These are phyloP conservation scores for Eimeria maxima DNA, from an alignment of 169 alveolate species.

Conservation along the genomic window DNA sequence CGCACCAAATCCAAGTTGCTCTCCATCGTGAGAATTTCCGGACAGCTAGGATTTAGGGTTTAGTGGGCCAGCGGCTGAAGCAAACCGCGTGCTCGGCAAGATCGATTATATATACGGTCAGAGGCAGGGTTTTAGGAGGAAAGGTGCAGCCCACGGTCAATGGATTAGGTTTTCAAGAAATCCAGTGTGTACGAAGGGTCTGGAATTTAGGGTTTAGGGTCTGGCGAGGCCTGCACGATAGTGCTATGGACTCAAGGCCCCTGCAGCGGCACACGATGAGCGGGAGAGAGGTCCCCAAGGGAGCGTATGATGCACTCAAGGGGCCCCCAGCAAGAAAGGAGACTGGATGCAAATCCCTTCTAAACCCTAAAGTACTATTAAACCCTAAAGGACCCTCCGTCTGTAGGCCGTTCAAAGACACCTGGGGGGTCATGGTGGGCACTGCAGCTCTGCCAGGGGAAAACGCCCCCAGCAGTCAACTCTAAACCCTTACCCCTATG, in stretches of 20 bases:
- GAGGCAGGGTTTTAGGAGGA: too few relatives aligned
- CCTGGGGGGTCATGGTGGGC: conserved; percentile 24
- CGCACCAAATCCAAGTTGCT: conserved; percentile 8
- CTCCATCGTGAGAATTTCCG: not conserved
- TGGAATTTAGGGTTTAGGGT: not conserved
- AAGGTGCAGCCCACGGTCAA: not conserved
- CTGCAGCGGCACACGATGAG: not conserved
- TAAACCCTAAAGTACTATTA: not conserved
- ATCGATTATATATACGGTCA: too few relatives aligned
- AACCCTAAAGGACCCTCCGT: conserved; percentile 5
- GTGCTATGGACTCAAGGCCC: not conserved
- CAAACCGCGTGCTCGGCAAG: not conserved
- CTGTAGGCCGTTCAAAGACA: not conserved
- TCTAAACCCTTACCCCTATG: not conserved
- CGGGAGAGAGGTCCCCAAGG: not conserved
- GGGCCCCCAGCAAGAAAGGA: not conserved
- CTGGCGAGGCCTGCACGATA: not conserved
- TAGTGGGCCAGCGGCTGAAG: not conserved
- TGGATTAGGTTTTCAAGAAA: not conserved
- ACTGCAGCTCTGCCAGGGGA: not conserved
- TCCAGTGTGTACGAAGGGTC: not conserved
- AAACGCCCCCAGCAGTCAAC: not conserved
- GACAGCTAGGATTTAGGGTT: not conserved
- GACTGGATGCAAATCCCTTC: too few relatives aligned
- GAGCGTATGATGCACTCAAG: not conserved